Conservation (phyloP, 495 filamentous ascomycete genomes). For the Physcia stellaris region DNA sequence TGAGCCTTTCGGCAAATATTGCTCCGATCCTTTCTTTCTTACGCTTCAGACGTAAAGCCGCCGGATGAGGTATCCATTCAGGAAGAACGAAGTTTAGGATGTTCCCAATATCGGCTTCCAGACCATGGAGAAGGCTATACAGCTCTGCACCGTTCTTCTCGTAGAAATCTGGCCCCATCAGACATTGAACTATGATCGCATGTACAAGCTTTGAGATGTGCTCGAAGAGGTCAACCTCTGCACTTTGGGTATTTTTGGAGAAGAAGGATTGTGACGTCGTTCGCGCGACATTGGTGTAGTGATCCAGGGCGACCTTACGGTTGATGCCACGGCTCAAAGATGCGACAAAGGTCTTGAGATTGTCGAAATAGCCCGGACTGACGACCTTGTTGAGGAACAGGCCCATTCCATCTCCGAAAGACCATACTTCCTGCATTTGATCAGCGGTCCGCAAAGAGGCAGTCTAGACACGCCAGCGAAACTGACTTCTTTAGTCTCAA, state of each 20-base stretch:
- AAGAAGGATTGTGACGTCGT: background rate
- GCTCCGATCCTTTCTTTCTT: slow-evolving; percentile 1
- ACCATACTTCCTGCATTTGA: background rate
- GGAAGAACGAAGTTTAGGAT: slow-evolving; percentile 3
- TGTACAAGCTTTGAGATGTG: slow-evolving; percentile 1
- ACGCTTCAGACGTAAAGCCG: slow-evolving; percentile 1
- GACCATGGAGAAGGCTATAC: slow-evolving; percentile 1
- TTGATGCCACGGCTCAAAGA: slow-evolving; percentile 4
- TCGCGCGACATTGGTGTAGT: slow-evolving; percentile 2
- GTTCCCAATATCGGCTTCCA: slow-evolving; percentile 4
- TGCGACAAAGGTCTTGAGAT: slow-evolving; percentile 1
- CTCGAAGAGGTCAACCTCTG: slow-evolving; percentile 3
- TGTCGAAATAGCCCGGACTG: background rate
- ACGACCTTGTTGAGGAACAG: slow-evolving; percentile 1
- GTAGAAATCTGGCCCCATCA: slow-evolving; percentile 5
- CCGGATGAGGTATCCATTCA: slow-evolving; percentile 3
- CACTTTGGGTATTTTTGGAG: background rate
- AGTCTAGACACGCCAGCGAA: background rate
- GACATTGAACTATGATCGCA: slow-evolving; percentile 4
- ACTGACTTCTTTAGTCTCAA: background rate
- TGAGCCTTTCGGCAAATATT: slow-evolving; percentile 2
- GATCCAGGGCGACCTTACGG: slow-evolving; percentile 1
- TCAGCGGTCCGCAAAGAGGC: background rate
- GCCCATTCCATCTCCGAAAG: slow-evolving; percentile 1
- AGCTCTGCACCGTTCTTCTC: background rate